Base-by-base conservation (phyloP, 768 basidiomycete species). In the Suillus cothurnatus region DNA sequence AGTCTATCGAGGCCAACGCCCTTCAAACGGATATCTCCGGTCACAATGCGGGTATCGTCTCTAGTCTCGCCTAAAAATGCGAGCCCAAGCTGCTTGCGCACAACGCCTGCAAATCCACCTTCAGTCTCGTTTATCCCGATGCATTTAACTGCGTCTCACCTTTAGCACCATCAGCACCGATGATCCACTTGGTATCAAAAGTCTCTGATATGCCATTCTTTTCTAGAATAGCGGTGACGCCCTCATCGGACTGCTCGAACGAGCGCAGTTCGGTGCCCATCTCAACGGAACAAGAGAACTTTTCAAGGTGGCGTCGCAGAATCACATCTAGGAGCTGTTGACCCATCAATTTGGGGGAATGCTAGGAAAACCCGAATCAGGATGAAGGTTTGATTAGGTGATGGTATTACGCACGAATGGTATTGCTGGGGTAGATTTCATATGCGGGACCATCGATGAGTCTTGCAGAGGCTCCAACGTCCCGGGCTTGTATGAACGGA, bases 1-100 rank as follows among this genome's bases (percentile, higher is more conserved):
- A 81, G 77, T 28, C 72, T 68, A 39, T 77, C 75, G n/a, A 84
- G 69, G 5, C 79, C 81, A 49, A 82, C 7, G 23, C 50, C 61
- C 14, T 0, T 75, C 1, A 83, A 75, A 47, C 72, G 72, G 4
- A 85, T 79, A 70, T 78, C 77, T 26, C 71, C 77, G 1, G 72
- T 70, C 41, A 77, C 69, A 31, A 76, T 63, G 26, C 67, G 66
- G 57, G 71, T 60, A 28, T 71, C 69, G 49, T 76, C 74, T 49
- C 69, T 66, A 1, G 76, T 77, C 60, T 78, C 77, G 7, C 77
- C 77, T n/a, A 73, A 52, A 52, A 71, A 72, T 8, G 32, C 23
- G 23, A 65, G 50, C 3, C 41, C 61, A 34, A 65, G 61, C 31
- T 62, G 61, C 28, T 65, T 65, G 36, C 64, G 64, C 28, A 45